A percentile compares a stretch with the other conserved stretches of the same genome.
phyloP scores from a whole-genome alignment of 441 rosid genomes.

The Manihot esculenta region DNA sequence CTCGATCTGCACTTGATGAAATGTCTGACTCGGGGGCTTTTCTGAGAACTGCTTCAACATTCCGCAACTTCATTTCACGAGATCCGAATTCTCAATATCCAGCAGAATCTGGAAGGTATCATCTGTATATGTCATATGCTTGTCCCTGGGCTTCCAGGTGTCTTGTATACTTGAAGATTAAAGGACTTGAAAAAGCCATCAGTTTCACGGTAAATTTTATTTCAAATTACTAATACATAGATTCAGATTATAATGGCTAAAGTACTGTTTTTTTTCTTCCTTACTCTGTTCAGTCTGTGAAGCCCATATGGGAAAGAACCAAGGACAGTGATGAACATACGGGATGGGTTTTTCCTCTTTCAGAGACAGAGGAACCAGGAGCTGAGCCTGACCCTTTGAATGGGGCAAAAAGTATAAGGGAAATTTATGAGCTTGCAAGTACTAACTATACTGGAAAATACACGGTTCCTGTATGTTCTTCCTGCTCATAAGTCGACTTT shows the following conservation, averaged over 20 bases:
- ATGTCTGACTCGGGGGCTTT: conserved; percentile 74
- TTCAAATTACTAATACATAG: not conserved
- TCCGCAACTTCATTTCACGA: conserved; percentile 61
- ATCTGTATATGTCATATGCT: conserved; percentile 90
- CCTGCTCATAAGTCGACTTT: not conserved
- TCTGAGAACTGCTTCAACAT: conserved; percentile 71
- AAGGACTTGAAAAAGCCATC: conserved; percentile 79
- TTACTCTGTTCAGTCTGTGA: conserved; percentile 53
- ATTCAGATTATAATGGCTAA: conserved; percentile 4
- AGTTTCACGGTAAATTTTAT: conserved; percentile 53
- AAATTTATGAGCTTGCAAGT: conserved; percentile 76
- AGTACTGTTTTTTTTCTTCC: conserved; percentile 5
- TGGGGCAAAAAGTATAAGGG: conserved; percentile 69
- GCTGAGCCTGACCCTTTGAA: conserved; percentile 71
- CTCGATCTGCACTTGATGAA: conserved; percentile 73
- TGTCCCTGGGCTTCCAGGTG: conserved; percentile 98
- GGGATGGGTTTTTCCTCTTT: conserved; percentile 85
- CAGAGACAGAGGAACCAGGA: conserved; percentile 62
- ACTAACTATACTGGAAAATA: conserved; percentile 68
- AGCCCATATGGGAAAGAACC: conserved; percentile 86
- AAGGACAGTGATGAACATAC: conserved; percentile 79
- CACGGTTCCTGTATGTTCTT: conserved; percentile 78
- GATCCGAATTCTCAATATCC: conserved; percentile 67
- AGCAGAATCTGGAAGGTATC: conserved; percentile 88
- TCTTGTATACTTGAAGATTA: conserved; percentile 71